phyloP scores from a whole-genome alignment of 2,329 filamentous ascomycete species.

The Aspergillus hiratsukae region DNA sequence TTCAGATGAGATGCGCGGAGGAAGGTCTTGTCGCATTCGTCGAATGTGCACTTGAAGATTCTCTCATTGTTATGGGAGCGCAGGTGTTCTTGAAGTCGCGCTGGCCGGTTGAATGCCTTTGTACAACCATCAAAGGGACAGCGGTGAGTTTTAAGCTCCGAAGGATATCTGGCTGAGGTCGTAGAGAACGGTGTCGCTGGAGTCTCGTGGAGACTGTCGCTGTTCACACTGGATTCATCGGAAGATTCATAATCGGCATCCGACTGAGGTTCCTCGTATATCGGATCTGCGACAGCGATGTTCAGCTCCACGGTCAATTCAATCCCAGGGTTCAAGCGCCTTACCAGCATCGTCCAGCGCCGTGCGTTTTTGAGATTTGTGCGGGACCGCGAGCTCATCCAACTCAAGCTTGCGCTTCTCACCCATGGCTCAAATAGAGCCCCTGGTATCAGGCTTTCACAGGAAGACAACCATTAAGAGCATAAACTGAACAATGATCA shows the following conservation, averaged over 20 bases:
- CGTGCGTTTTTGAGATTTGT: slow-evolving; percentile 28
- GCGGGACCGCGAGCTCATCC: slow-evolving; percentile 23
- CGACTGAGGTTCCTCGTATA: slow-evolving; percentile 30
- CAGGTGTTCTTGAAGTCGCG: slow-evolving; percentile 72
- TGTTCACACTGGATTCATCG: slow-evolving; percentile 24
- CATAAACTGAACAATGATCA: not conserved
- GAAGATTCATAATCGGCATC: slow-evolving; percentile 30
- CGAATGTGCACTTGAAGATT: slow-evolving; percentile 67
- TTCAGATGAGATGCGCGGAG: slow-evolving; percentile 80
- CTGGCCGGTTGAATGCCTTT: slow-evolving; percentile 84
- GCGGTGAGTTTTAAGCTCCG: slow-evolving; percentile 68
- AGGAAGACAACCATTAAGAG: slow-evolving; percentile 4
- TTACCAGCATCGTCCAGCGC: slow-evolving; percentile 27
- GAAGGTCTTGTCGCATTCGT: slow-evolving; percentile 76
- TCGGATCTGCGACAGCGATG: slow-evolving; percentile 40
- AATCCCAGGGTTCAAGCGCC: slow-evolving; percentile 3
- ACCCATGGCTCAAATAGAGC: slow-evolving; percentile 24
- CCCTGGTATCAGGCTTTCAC: not conserved
- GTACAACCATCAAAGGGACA: slow-evolving; percentile 71
- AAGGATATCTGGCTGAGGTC: slow-evolving; percentile 49
- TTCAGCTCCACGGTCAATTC: slow-evolving; percentile 35
- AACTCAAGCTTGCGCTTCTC: slow-evolving; percentile 32
- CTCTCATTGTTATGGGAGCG: slow-evolving; percentile 82
- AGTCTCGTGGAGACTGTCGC: slow-evolving; percentile 39
- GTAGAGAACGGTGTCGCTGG: slow-evolving; percentile 51